Base-by-base conservation (phyloP, 345 rosid species). In the Sonneratia alba region DNA sequence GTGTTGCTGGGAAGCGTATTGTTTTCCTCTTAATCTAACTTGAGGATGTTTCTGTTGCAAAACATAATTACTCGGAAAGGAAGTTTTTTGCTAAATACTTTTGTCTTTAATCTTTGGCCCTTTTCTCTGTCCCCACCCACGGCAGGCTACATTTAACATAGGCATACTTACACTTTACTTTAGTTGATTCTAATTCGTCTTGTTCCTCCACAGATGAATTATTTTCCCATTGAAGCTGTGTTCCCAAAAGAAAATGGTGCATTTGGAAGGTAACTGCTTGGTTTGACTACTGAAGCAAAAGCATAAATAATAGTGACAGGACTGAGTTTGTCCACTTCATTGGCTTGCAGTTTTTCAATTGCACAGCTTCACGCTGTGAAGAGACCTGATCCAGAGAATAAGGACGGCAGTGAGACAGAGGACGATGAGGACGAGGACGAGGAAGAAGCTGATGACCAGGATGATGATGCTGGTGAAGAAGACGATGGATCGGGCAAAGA, bases 401-500 rank as follows among this genome's bases (percentile, higher is more conserved):
- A 72, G 70, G 91, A 85, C 67, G 81, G 72, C 27, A 74, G 87
- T 66, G 88, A 87, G 49, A 82, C 85, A 3, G 86, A 87, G 72
- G 87, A 87, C 51, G 86, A 85, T 70, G 86, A 27, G 32, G 32
- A 27, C 32, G 83, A 79, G 1, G 84, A 78, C 0, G 86, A 77
- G 0, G 81, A 79, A 0, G 82, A 79, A 1, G 84, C 57, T 64
- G 85, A 84, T 51, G 86, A 84, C 19, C 78, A 74, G 15, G 87
- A 86, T 64, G 87, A 81, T 0, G 86, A 79, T 51, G 83, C 67
- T 34, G 81, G 64, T 0, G 86, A 86, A 64, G 86, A 84, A 10
- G 87, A 78, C 8, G 83, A 76, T 57, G 87, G 62, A 14, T 53
- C 77, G 36, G 82, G 72, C 24, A 81, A 77, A 51, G 86, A 81